phyloP scores from a whole-genome alignment of 2,329 filamentous ascomycete genomes.

The Helminthosporium solani region DNA sequence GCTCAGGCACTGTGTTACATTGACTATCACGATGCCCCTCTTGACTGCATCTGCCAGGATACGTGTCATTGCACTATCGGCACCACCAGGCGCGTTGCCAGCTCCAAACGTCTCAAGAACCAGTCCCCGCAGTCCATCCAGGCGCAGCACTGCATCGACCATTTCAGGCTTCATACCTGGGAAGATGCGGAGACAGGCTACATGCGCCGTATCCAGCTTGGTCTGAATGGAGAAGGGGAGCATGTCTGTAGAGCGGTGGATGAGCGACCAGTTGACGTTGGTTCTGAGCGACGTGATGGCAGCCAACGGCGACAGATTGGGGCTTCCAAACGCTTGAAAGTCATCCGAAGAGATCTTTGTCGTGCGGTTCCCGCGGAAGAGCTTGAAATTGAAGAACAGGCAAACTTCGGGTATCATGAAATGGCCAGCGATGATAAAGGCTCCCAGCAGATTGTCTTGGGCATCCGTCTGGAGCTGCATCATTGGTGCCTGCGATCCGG shows the following conservation, averaged over 20 bases:
- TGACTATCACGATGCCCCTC: constrained; percentile 82
- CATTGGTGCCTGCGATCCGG: constrained; percentile 72
- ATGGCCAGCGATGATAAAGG: constrained; percentile 85
- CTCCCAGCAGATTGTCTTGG: constrained; percentile 84
- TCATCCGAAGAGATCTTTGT: constrained; percentile 85
- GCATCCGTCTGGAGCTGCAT: constrained; percentile 88
- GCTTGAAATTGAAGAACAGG: constrained; percentile 88
- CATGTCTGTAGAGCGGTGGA: constrained; percentile 72
- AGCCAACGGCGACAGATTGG: constrained; percentile 81
- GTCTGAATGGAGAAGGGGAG: constrained; percentile 73
- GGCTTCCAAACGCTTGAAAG: constrained; percentile 84
- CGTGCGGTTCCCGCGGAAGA: constrained; percentile 84
- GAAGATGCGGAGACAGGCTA: constrained; percentile 86
- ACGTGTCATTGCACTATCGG: constrained; percentile 74
- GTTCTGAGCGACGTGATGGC: constrained; percentile 78
- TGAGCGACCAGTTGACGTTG: constrained; percentile 76
- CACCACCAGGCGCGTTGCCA: constrained; percentile 82
- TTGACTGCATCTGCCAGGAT: constrained; percentile 76
- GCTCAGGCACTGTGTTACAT: constrained; percentile 80
- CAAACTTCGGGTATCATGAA: constrained; percentile 93
- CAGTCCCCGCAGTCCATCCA: constrained; percentile 76
- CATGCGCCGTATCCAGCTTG: constrained; percentile 80
- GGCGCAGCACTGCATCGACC: constrained; percentile 77
- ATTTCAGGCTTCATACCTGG: constrained; percentile 92
- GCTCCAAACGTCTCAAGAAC: constrained; percentile 92